Evolutionary conservation across 139 green algal species (phyloP).

Genomic region (Tetradesmus obliquus): DNA sequence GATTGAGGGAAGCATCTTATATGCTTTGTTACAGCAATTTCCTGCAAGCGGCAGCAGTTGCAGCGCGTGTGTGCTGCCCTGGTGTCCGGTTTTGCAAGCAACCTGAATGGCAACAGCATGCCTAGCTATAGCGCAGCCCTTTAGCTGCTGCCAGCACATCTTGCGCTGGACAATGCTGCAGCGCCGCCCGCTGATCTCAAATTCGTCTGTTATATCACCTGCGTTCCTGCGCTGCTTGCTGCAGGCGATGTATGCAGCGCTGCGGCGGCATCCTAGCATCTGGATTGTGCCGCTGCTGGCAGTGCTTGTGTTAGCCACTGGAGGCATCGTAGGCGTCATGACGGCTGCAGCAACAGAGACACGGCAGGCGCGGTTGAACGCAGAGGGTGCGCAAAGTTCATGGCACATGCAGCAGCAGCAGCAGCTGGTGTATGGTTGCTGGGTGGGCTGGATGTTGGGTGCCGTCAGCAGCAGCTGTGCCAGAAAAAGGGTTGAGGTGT

Average conservation of each 20-base stretch:
- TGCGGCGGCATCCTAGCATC: slow-evolving; percentile 32
- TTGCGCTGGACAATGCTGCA: not conserved
- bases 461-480: not conserved
- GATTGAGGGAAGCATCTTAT: not conserved
- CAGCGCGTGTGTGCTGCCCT: not conserved
- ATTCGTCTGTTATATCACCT: not conserved
- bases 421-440: not conserved
- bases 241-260: not conserved
- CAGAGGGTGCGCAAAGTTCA: not conserved
- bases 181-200: not conserved
- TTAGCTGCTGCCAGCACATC: not conserved
- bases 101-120: not conserved
- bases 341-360: not conserved
- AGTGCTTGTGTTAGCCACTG: not conserved
- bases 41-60: not conserved
- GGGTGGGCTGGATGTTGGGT: not conserved
- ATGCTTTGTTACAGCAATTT: not conserved
- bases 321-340: slow-evolving; percentile 23
- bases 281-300: not conserved
- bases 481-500: not conserved
- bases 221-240: not conserved
- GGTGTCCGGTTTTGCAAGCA: not conserved
- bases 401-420: not conserved
- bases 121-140: not conserved
- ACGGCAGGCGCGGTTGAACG: not conserved